These are phyloP conservation scores for Calonectria crousiana DNA, from an alignment of 2,329 filamentous ascomycete species.

Conservation along the genomic window DNA sequence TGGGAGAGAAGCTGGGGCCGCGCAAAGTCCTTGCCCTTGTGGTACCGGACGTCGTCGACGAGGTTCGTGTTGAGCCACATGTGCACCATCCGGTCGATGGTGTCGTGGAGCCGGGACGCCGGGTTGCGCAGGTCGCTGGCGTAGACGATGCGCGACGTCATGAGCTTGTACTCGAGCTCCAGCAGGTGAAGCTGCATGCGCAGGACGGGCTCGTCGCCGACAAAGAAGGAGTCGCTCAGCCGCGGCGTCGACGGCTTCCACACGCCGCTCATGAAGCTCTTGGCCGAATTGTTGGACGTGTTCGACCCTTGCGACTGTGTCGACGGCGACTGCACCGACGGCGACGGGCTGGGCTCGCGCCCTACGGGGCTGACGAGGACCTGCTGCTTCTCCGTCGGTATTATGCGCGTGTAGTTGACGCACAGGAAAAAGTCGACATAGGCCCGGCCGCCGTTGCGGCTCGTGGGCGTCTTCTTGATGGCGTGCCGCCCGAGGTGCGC, in stretches of 20 bases:
- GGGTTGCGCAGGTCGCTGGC: slow-evolving; percentile 15
- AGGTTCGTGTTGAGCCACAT: slow-evolving; percentile 28
- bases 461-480: slow-evolving; percentile 30
- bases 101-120: slow-evolving; percentile 12
- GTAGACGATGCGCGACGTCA: slow-evolving; percentile 25
- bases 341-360: slow-evolving; percentile 19
- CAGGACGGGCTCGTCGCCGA: slow-evolving; percentile 11
- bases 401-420: slow-evolving; percentile 45
- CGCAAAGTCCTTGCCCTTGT: slow-evolving; percentile 26
- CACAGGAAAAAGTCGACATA: slow-evolving; percentile 47
- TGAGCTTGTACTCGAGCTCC: slow-evolving; percentile 28
- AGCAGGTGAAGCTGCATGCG: slow-evolving; percentile 24
- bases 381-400: slow-evolving; percentile 6
- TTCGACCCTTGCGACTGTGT: slow-evolving; percentile 13
- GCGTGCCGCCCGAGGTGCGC: slow-evolving; percentile 44
- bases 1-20: slow-evolving; percentile 1
- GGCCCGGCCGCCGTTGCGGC: neutral
- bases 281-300: slow-evolving; percentile 7
- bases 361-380: neutral
- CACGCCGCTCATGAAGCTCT: slow-evolving; percentile 15
- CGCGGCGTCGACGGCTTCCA: slow-evolving; percentile 19
- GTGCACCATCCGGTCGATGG: slow-evolving; percentile 23
- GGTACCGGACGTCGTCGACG: slow-evolving; percentile 23
- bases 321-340: slow-evolving; percentile 20
- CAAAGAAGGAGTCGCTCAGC: neutral